These are phyloP conservation scores for Aspergillus piperis DNA, from an alignment of 2,329 filamentous ascomycete genomes.

Conservation along the genomic window DNA sequence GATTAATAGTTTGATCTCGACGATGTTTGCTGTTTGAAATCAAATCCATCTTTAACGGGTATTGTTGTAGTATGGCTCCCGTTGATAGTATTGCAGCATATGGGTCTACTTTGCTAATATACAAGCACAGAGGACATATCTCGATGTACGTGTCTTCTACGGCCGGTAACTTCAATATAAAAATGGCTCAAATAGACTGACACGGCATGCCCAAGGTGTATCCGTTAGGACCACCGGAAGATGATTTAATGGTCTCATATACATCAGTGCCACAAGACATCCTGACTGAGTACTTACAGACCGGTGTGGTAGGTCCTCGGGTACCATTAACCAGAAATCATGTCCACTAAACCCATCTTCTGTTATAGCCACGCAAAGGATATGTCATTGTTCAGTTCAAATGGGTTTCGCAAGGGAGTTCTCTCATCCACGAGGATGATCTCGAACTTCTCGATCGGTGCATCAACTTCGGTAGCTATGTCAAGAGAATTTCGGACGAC, in stretches of 20 bases:
- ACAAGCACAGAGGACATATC: slow-evolving; percentile 15
- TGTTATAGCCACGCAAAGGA: slow-evolving; percentile 48
- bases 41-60: slow-evolving; percentile 22
- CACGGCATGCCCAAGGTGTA: slow-evolving; percentile 18
- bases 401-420: slow-evolving; percentile 42
- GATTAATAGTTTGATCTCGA: slow-evolving; percentile 19
- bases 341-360: slow-evolving; percentile 9
- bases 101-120: background rate
- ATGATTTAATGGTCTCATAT: slow-evolving; percentile 33
- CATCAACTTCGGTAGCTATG: slow-evolving; percentile 57
- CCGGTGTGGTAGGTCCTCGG: slow-evolving; percentile 20
- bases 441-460: slow-evolving; percentile 57
- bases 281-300: slow-evolving; percentile 27
- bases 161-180: background rate
- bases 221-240: slow-evolving; percentile 31
- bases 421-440: slow-evolving; percentile 45
- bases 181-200: background rate
- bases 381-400: slow-evolving; percentile 52
- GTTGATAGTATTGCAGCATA: background rate
- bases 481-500: slow-evolving; percentile 52
- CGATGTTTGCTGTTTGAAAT: slow-evolving; percentile 25
- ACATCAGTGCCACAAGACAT: slow-evolving; percentile 31
- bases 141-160: slow-evolving; percentile 17
- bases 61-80: slow-evolving; percentile 17
- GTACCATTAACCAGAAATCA: background rate